Evolutionary conservation across 2,329 filamentous ascomycete genomes (phyloP).

Genomic region (Colletotrichum spinosum): DNA sequence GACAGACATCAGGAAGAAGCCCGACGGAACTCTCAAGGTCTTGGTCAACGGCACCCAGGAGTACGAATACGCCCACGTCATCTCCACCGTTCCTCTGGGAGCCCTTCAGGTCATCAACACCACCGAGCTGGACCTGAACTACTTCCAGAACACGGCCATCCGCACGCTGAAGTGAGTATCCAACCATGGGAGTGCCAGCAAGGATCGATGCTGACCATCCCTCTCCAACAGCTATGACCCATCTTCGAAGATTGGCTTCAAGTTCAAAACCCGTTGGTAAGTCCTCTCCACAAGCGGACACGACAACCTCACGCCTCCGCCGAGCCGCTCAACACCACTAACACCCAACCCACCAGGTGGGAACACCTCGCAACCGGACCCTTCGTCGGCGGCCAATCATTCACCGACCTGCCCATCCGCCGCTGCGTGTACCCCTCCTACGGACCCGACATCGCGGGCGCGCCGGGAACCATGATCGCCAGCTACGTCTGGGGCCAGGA

Average conservation of each 20-base stretch:
- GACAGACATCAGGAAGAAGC: conserved; percentile 38
- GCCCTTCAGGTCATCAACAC: conserved; percentile 42
- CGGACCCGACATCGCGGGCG: conserved; percentile 38
- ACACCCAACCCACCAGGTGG: conserved; percentile 33
- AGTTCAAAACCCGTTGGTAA: conserved; percentile 44
- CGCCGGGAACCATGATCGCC: conserved; percentile 42
- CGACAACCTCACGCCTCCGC: neutral
- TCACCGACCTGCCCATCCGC: conserved; percentile 46
- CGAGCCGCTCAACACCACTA: neutral
- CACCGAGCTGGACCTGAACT: conserved; percentile 43
- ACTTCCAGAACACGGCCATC: conserved; percentile 45
- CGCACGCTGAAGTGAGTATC: conserved; percentile 41
- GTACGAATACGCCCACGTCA: conserved; percentile 40
- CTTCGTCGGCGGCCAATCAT: conserved; percentile 42
- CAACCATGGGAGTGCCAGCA: fast-evolving
- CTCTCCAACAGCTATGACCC: conserved; percentile 41
- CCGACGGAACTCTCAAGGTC: conserved; percentile 38
- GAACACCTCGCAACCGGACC: conserved; percentile 39
- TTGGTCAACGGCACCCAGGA: conserved; percentile 39
- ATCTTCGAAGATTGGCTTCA: conserved; percentile 45
- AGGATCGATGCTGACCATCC: neutral
- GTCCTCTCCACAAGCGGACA: neutral
- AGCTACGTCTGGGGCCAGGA: conserved; percentile 43
- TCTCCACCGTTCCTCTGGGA: conserved; percentile 43
- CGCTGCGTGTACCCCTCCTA: conserved; percentile 49